Base-by-base conservation (phyloP, 176 grass and related monocot genomes). In the Cenchrus americanus region DNA sequence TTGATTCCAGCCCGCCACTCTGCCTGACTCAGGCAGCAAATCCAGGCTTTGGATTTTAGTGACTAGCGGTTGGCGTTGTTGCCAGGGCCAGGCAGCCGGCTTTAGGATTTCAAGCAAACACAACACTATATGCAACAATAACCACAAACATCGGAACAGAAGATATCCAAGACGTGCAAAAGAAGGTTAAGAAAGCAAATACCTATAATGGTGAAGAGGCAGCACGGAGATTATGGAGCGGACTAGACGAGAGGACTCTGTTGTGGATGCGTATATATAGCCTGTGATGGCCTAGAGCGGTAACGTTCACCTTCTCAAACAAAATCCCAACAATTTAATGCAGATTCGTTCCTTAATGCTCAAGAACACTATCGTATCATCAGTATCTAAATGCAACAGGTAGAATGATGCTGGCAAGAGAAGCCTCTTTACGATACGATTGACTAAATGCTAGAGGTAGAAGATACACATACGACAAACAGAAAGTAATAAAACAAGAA, bases 231-330 rank as follows among this genome's bases (percentile, higher is more conserved):
- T 48, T 62, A 63, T 17, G 47, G 47, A 13, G n/a, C 34, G n/a
- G 44, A 22, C 22, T 40, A 82, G 12, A 54, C 0, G 22, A 58
- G 5, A 71, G 2, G 34, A 12, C 12, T 24, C 21, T 26, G 42
- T 13, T 8, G 43, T 0, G 1, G n/a, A 24, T 26, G 53, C 23
- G 14, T 83, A 78, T 88, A 83, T 63, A 88, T 83, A 88, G 86
- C 67, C 1, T 8, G 11, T 8, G 17, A 9, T 22, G 60, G 68
- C 66, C 43, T 22, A 83, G 30, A 62, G n/a, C 22, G 5, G 13
- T 10, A 77, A 43, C 53, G 59, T 40, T 54, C 81, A 44, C 60
- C 66, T 88, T 82, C 32, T 42, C 15, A 2, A 77, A 70, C 52
- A 44, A 77, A n/a, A 54, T 53, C 70, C 27, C 12, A 22, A 3